phyloP scores from a whole-genome alignment of 805 yeast species.

The Suhomyces sp. region DNA sequence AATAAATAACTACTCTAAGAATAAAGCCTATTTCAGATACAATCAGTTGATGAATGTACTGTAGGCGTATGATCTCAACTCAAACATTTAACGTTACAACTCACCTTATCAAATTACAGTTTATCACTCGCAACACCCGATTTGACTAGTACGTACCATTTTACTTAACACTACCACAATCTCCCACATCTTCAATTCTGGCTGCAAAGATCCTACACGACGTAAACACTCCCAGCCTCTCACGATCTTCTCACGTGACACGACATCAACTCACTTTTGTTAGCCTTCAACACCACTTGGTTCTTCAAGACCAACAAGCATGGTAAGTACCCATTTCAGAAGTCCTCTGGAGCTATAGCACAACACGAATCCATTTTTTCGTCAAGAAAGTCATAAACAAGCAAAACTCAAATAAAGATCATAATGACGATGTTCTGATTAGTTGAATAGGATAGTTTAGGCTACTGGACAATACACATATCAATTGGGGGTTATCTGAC shows the following conservation, averaged over 20 bases:
- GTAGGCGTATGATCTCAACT: too few relatives aligned
- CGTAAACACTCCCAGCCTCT: background rate
- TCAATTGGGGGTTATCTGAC: background rate
- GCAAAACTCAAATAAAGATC: background rate
- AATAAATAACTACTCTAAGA: too few relatives aligned
- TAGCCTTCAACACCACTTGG: background rate
- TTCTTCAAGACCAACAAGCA: background rate
- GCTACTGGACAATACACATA: background rate
- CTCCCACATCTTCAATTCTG: background rate
- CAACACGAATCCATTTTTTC: background rate
- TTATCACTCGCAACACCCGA: too few relatives aligned
- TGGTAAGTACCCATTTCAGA: background rate
- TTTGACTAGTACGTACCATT: too few relatives aligned
- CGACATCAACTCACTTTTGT: background rate
- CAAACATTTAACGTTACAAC: too few relatives aligned
- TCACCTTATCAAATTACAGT: too few relatives aligned
- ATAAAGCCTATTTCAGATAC: too few relatives aligned
- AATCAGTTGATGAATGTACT: too few relatives aligned
- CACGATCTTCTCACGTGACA: background rate
- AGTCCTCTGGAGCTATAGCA: background rate
- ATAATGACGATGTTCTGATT: background rate
- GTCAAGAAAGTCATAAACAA: background rate
- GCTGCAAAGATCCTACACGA: background rate
- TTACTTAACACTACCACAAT: too few relatives aligned
- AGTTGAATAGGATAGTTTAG: background rate